Evolutionary conservation across 192 early-diverging fungal genomes (phyloP).

Genomic region (Dissophora globulifera): DNA sequence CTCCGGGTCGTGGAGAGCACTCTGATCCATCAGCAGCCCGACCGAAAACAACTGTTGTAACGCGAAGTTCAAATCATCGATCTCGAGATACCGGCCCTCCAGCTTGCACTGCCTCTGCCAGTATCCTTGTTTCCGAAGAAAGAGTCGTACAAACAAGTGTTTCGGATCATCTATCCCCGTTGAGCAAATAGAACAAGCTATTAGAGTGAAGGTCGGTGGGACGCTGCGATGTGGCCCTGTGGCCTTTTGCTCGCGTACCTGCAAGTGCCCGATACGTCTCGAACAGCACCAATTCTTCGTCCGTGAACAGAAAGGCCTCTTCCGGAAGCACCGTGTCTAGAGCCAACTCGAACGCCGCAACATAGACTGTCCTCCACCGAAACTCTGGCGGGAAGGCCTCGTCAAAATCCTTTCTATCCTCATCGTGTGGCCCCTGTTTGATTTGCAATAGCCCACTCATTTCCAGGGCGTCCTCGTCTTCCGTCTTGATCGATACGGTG

Average conservation of each 20-base stretch:
- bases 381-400: slow-evolving; percentile 8
- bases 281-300: slow-evolving; percentile 50
- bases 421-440: slow-evolving; percentile 7
- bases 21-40: slow-evolving; percentile 41
- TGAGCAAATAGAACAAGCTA: no score
- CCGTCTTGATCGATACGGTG: no score
- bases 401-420: slow-evolving; percentile 8
- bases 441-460: not conserved
- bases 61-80: slow-evolving; percentile 22
- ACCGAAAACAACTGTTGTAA: slow-evolving; percentile 26
- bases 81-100: slow-evolving; percentile 39
- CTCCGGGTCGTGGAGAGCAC: slow-evolving; percentile 7
- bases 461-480: not conserved
- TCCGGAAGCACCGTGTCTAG: slow-evolving; percentile 55
- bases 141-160: slow-evolving; percentile 55
- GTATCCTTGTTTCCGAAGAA: slow-evolving; percentile 53
- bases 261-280: slow-evolving; percentile 43
- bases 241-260: slow-evolving; percentile 9
- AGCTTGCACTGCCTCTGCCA: slow-evolving; percentile 47
- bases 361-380: slow-evolving; percentile 57
- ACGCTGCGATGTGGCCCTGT: not conserved
- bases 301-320: slow-evolving; percentile 53
- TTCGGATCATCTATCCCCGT: slow-evolving; percentile 55
- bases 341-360: slow-evolving; percentile 51
- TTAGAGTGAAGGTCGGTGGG: not conserved